Percentiles rank a stretch among this genome's conserved stretches.
These are phyloP conservation scores for Tetracladium setigerum DNA, from an alignment of 495 filamentous ascomycete species.

Conservation along the genomic window DNA sequence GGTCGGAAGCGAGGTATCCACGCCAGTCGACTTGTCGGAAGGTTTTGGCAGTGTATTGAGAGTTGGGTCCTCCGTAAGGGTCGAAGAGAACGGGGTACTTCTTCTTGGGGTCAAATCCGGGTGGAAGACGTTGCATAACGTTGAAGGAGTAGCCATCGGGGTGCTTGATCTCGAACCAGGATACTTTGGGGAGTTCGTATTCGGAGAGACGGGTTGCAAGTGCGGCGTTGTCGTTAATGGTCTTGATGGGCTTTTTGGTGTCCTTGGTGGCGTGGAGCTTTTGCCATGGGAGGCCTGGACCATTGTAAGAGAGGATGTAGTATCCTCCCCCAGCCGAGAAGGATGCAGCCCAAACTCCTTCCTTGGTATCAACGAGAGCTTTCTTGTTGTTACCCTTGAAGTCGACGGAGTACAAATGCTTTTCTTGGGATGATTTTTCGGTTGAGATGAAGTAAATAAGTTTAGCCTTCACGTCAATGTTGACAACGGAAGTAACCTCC, in stretches of 20 bases:
- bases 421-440: conserved; percentile 44
- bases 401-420: conserved; percentile 46
- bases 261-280: conserved; percentile 41
- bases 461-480: conserved; percentile 39
- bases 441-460: conserved; percentile 49
- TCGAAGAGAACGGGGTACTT: conserved; percentile 50
- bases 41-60: conserved; percentile 40
- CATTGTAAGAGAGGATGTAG: conserved; percentile 48
- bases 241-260: conserved; percentile 33
- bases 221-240: conserved; percentile 40
- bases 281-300: conserved; percentile 50
- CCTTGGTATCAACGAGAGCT: conserved; percentile 37
- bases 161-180: conserved; percentile 38
- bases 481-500: conserved; percentile 43
- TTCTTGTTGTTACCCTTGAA: conserved; percentile 36
- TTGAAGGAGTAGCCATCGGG: conserved; percentile 41
- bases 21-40: conserved; percentile 37
- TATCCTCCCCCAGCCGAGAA: conserved; percentile 44
- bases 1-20: conserved; percentile 48
- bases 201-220: conserved; percentile 35
- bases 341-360: conserved; percentile 44
- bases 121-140: conserved; percentile 39
- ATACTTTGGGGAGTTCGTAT: conserved; percentile 43
- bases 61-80: conserved; percentile 47
- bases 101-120: conserved; percentile 39